phyloP scores from a whole-genome alignment of 352 stramenopile genomes.

The Phytopythium aichiense region DNA sequence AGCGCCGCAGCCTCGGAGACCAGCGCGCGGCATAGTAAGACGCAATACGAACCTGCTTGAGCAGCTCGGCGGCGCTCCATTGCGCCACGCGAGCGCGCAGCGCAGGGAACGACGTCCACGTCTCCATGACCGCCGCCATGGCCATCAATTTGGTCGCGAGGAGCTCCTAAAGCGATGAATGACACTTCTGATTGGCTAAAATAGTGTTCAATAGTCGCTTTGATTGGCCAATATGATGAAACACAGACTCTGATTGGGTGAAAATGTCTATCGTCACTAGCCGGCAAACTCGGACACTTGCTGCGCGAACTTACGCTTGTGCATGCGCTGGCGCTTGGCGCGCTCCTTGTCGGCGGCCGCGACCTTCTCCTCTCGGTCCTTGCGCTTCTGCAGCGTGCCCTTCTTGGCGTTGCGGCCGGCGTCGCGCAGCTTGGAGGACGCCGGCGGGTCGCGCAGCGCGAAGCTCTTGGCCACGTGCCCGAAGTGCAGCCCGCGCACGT shows the following conservation, averaged over 20 bases:
- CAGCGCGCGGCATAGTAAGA: too few species aligned
- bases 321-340: slow-evolving; percentile 51
- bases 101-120: slow-evolving; percentile 46
- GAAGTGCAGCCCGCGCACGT: slow-evolving; percentile 91
- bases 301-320: slow-evolving; percentile 64
- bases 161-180: not conserved
- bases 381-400: slow-evolving; percentile 80
- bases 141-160: not conserved
- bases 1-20: not conserved
- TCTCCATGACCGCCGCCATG: not conserved
- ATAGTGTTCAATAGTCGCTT: not conserved
- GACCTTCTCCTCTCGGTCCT: slow-evolving; percentile 73
- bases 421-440: slow-evolving; percentile 75
- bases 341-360: slow-evolving; percentile 45
- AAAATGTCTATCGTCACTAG: slow-evolving; percentile 18
- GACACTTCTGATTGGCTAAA: not conserved
- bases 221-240: not conserved
- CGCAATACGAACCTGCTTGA: slow-evolving; percentile 8
- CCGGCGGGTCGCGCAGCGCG: slow-evolving; percentile 78
- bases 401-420: slow-evolving; percentile 71
- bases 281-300: slow-evolving; percentile 77
- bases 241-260: not conserved
- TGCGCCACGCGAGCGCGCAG: slow-evolving; percentile 33
- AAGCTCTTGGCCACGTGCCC: slow-evolving; percentile 94
- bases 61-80: slow-evolving; percentile 18